phyloP scores from a whole-genome alignment of 2,329 filamentous ascomycete species.

The Fusarium phyllophilum region DNA sequence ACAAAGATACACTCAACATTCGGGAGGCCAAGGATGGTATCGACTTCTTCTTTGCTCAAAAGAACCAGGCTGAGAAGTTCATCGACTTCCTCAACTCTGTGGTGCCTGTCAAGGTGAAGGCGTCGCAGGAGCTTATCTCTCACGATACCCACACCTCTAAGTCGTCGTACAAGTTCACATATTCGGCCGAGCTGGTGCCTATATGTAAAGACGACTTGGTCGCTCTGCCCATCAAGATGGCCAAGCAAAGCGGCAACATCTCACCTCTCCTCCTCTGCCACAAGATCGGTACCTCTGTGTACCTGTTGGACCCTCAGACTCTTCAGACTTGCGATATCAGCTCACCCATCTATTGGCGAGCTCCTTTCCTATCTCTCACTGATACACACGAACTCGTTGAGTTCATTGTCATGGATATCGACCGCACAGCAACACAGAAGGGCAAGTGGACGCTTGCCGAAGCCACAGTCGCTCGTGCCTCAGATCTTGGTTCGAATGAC shows the following conservation, averaged over 20 bases:
- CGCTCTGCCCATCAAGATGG: conserved; percentile 89
- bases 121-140: conserved; percentile 86
- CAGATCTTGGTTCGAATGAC: conserved; percentile 88
- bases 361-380: conserved; percentile 84
- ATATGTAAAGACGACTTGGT: conserved; percentile 98
- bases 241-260: conserved; percentile 89
- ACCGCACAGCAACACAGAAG: conserved; percentile 77
- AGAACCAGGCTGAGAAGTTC: conserved; percentile 93
- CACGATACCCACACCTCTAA: conserved; percentile 90
- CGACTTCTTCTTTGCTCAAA: conserved; percentile 91
- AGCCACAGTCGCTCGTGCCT: conserved; percentile 85
- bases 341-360: conserved; percentile 86
- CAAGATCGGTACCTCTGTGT: conserved; percentile 87
- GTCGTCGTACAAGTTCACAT: conserved; percentile 95
- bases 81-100: conserved; percentile 90
- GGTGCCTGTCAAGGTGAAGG: conserved; percentile 80
- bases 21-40: conserved; percentile 96
- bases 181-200: conserved; percentile 87
- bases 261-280: conserved; percentile 86
- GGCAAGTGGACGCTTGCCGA: conserved; percentile 89
- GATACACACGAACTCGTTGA: conserved; percentile 88
- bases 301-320: conserved; percentile 88
- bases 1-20: conserved; percentile 96
- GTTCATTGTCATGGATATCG: conserved; percentile 95
- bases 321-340: conserved; percentile 91